Evolutionary conservation across 352 stramenopile species (phyloP), one percentile per base, ranked within the genome.

Genomic region (Globisporangium uncinulatum): DNA sequence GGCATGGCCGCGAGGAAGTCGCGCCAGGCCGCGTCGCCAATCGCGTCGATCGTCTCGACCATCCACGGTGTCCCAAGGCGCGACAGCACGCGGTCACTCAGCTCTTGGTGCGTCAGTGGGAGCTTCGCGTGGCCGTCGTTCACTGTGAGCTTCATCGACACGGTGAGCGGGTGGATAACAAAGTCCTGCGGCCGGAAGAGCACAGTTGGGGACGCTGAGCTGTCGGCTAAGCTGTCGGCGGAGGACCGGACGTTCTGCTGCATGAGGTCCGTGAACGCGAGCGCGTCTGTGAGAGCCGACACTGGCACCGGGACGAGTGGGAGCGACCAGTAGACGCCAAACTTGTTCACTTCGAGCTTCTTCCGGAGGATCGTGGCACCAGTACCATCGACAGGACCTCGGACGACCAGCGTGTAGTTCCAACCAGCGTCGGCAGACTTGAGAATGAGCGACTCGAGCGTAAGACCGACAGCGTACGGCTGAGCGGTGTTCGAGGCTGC

Each of bases 401-500:
- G 76, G 15, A 89, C 74, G 39, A 87, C 76, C 80, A 90, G 86
- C 0, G 79, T 94, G 62, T 91, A 94, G 61, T 92, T 91, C 78
- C 83, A 91, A 0, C 71, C 67, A 52, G 79, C 81, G 45, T 94
- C 83, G 0, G 82, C 80, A 15, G 83, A 94, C 62, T 94, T 89
- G 58, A 94, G 71, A 24, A 90, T 84, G 55, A 94, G 76, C 15
- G 82, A 82, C 45, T 90, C 76, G 17, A 94, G 71, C 51, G 83
- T 94, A 37, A 92, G 58, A 0, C 83, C 83, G 14, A 94, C 70
- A 0, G 81, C 79, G 48, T 79, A 92, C 8, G 79, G 71, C 2
- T 60, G 63, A 10, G 21, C 46, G 0, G 69, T 63, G 41, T 74
- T 62, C n/a, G 79, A 91, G 13, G 83, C 66, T 3, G 56, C 32